Evolutionary conservation across 148 eudicot species (phyloP).

Genomic region (Persicaria tinctoria): DNA sequence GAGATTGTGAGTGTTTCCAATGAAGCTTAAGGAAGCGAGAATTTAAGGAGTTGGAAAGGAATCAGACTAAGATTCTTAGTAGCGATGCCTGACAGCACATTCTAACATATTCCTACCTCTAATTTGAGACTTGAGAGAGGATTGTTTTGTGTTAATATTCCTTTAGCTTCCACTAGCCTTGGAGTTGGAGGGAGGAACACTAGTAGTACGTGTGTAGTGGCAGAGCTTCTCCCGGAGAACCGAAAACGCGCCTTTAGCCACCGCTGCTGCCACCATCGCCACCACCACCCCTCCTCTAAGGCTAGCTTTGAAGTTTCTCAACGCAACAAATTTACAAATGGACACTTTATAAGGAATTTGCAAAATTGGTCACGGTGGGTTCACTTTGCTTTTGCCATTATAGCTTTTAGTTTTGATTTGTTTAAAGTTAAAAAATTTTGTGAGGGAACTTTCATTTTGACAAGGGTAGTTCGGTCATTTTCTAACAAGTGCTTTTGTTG

Average conservation of each 20-base stretch:
- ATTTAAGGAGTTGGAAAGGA: slow-evolving; percentile 37
- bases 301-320: neutral
- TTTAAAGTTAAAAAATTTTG: neutral
- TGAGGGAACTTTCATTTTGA: neutral
- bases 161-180: slow-evolving; percentile 5
- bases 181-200: neutral
- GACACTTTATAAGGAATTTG: slow-evolving; percentile 1
- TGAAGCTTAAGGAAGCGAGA: slow-evolving; percentile 26
- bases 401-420: neutral
- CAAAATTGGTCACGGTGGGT: neutral
- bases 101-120: slow-evolving; percentile 39
- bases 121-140: neutral
- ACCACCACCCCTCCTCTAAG: neutral
- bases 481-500: neutral
- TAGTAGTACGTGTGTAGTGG: neutral
- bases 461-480: slow-evolving; percentile 6
- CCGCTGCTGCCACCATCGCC: neutral
- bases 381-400: neutral
- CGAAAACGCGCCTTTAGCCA: slow-evolving; percentile 1
- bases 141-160: slow-evolving; percentile 8
- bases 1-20: slow-evolving; percentile 33
- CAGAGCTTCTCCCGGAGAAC: slow-evolving; percentile 5
- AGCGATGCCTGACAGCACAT: slow-evolving; percentile 56
- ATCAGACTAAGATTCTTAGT: slow-evolving; percentile 23
- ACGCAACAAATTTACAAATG: neutral